Percentiles rank a stretch among this genome's conserved stretches.
These are phyloP conservation scores for Penicillium sp. DNA, from an alignment of 2,329 filamentous ascomycete species.

Conservation along the genomic window DNA sequence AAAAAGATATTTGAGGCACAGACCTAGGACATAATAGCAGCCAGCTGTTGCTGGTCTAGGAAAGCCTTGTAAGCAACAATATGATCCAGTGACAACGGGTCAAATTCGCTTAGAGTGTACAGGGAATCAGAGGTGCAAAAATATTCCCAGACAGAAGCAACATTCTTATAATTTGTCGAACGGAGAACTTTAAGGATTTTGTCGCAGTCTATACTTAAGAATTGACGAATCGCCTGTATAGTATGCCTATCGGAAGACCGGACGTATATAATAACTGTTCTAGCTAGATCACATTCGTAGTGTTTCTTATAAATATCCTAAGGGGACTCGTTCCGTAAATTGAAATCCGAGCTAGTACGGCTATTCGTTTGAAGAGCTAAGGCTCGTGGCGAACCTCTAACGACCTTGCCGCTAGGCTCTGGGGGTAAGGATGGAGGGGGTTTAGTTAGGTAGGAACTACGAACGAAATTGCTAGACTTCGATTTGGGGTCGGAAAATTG, in stretches of 20 bases:
- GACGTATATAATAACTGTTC: constrained; percentile 15
- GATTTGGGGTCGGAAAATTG: no score
- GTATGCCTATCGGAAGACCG: constrained; percentile 3
- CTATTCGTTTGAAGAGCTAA: no score
- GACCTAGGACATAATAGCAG: constrained; percentile 23
- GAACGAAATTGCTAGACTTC: no score
- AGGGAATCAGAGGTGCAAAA: constrained; percentile 10
- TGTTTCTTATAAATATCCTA: constrained; percentile 24
- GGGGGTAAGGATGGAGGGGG: no score
- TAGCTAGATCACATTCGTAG: constrained; percentile 24
- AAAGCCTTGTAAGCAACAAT: constrained; percentile 18
- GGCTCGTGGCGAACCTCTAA: no score
- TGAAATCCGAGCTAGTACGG: no score
- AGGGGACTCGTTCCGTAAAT: not conserved
- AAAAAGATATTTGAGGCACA: not conserved
- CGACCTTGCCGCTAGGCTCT: no score
- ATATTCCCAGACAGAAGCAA: constrained; percentile 6
- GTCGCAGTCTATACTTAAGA: not conserved
- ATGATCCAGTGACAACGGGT: constrained; percentile 18
- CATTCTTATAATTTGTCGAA: constrained; percentile 13
- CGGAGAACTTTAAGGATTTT: constrained; percentile 7
- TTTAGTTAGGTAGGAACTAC: no score
- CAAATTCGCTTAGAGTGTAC: constrained; percentile 14
- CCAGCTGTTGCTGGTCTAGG: constrained; percentile 20
- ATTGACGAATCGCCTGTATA: not conserved